Conservation (phyloP, 1,139 yeast species). For the Taphrina confusa region DNA sequence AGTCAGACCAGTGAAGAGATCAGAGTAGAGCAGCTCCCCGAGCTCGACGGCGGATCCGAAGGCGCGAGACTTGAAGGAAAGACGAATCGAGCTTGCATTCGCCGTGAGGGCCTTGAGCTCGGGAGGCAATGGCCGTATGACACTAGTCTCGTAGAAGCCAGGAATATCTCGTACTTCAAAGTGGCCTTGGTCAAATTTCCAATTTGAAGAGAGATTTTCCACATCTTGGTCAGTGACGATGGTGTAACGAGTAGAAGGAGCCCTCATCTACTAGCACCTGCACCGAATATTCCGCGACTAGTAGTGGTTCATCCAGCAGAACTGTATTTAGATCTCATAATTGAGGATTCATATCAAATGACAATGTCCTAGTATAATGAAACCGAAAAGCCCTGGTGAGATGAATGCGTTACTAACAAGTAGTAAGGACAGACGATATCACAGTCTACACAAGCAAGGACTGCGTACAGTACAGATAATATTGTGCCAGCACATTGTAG, state of each 20-base stretch:
- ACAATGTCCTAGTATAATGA: no score
- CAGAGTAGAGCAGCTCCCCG: slow-evolving; percentile 23
- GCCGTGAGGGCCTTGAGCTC: not conserved
- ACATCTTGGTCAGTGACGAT: slow-evolving; percentile 11
- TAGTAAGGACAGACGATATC: no score
- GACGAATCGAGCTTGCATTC: not conserved
- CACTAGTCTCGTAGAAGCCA: slow-evolving; percentile 10
- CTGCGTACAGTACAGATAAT: no score
- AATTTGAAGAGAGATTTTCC: not conserved
- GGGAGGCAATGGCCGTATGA: not conserved
- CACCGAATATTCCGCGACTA: no score
- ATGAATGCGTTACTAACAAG: no score
- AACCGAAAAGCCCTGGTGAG: no score
- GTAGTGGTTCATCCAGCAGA: not conserved
- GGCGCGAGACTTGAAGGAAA: not conserved
- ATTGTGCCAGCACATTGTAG: no score
- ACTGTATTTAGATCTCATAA: not conserved
- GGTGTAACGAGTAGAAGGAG: slow-evolving; percentile 5
- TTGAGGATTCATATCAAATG: not conserved
- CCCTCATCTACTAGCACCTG: no score
- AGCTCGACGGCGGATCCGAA: not conserved
- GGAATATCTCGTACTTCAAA: not conserved
- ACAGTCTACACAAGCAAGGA: no score
- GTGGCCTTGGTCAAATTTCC: slow-evolving; percentile 1
- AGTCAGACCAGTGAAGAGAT: slow-evolving; percentile 12